These are phyloP conservation scores for Aureobasidium uvarum DNA, from an alignment of 2,329 filamentous ascomycete species.

Conservation along the genomic window DNA sequence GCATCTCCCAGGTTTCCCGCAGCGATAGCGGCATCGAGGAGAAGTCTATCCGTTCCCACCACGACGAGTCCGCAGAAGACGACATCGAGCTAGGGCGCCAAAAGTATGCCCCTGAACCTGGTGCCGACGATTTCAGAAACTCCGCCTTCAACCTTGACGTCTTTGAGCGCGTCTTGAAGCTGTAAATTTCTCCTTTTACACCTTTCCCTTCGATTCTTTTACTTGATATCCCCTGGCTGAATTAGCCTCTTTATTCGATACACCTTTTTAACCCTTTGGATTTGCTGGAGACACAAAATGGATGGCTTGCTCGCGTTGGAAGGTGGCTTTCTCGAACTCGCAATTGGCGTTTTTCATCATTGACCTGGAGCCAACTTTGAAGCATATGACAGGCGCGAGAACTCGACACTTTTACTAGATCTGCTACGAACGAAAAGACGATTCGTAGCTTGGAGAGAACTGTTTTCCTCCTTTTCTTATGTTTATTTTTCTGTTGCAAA, in stretches of 20 bases:
- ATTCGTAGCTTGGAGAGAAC: neutral
- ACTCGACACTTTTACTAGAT: conserved; percentile 2
- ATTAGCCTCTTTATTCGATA: neutral
- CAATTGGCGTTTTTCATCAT: neutral
- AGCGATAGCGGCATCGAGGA: conserved; percentile 18
- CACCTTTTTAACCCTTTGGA: neutral
- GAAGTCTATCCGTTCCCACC: neutral
- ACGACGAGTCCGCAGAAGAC: conserved; percentile 16
- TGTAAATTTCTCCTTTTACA: conserved; percentile 2
- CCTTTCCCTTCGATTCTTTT: conserved; percentile 6
- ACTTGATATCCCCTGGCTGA: conserved; percentile 25
- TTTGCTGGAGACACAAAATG: conserved; percentile 1
- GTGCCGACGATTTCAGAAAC: conserved; percentile 21
- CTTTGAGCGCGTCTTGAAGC: conserved; percentile 25
- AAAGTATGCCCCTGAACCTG: conserved; percentile 20
- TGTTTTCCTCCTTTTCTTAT: neutral
- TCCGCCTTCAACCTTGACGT: conserved; percentile 20
- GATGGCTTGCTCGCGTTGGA: neutral
- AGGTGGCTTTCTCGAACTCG: neutral
- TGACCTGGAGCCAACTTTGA: neutral
- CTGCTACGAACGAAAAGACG: neutral
- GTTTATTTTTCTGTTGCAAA: neutral
- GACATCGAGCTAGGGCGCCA: conserved; percentile 11
- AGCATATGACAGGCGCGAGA: conserved; percentile 4
- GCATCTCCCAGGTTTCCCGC: conserved; percentile 6